Percentiles rank a stretch among this genome's conserved stretches.
phyloP scores from a whole-genome alignment of 805 yeast species.

The Suhomyces xylopsoci region DNA sequence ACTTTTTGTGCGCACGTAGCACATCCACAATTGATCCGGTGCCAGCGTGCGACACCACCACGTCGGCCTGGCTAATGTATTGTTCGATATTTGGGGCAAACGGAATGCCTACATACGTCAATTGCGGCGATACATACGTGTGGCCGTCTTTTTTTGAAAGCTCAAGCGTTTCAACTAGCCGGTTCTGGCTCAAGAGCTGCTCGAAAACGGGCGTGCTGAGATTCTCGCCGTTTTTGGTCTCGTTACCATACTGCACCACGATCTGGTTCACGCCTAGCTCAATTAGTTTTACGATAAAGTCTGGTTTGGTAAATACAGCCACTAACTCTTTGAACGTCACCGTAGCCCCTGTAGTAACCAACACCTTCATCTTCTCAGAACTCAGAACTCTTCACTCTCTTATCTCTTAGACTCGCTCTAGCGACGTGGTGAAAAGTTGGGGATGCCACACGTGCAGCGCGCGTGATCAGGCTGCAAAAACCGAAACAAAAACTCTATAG shows the following conservation, averaged over 20 bases:
- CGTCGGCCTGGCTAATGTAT: conserved; percentile 44
- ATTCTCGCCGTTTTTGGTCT: conserved; percentile 12
- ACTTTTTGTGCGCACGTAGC: conserved; percentile 50
- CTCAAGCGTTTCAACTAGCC: conserved; percentile 9
- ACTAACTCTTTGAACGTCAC: conserved; percentile 70
- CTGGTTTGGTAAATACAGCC: conserved; percentile 30
- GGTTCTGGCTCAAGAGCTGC: conserved; percentile 12
- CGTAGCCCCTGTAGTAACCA: conserved; percentile 90
- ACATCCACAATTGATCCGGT: conserved; percentile 90
- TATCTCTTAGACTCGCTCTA: no score
- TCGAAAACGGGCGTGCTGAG: conserved; percentile 23
- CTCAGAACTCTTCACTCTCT: no score
- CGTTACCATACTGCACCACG: conserved; percentile 55
- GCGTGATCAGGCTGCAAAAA: background rate
- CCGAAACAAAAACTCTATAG: no score
- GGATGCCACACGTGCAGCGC: background rate
- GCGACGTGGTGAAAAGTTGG: background rate
- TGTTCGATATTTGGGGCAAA: conserved; percentile 24
- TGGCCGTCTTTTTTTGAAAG: conserved; percentile 1
- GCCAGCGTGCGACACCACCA: conserved; percentile 85
- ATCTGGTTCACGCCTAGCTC: conserved; percentile 36
- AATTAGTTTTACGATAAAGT: conserved; percentile 36
- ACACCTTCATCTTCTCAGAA: conserved; percentile 19
- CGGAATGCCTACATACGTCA: conserved; percentile 20
- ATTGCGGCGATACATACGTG: background rate